Evolutionary conservation across 495 filamentous ascomycete genomes (phyloP).

Genomic region (Penicillium tannophilum): DNA sequence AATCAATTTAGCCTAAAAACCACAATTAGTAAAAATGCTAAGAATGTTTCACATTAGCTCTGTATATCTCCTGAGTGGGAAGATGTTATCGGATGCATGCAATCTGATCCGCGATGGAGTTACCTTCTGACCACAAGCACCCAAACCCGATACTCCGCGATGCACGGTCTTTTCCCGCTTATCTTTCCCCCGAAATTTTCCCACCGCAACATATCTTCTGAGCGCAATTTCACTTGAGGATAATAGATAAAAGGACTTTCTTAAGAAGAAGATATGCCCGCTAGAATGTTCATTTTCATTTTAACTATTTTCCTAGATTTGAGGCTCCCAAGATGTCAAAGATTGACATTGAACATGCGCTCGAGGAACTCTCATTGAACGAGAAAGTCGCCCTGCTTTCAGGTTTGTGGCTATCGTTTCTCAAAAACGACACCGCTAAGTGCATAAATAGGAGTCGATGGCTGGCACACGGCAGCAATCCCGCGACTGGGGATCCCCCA

Average conservation of each 20-base stretch:
- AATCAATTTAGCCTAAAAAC: too few relatives aligned
- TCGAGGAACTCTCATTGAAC: slow-evolving; percentile 9
- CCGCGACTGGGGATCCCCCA: slow-evolving; percentile 64
- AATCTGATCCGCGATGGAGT: neutral
- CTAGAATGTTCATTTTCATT: neutral
- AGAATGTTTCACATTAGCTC: too few relatives aligned
- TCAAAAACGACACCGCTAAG: neutral
- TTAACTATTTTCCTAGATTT: neutral
- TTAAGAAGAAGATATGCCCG: neutral
- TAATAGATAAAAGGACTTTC: too few relatives aligned
- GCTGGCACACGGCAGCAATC: slow-evolving; percentile 71
- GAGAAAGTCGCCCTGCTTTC: slow-evolving; percentile 13
- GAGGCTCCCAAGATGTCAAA: neutral
- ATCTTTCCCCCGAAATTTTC: too few relatives aligned
- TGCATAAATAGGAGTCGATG: slow-evolving; percentile 56
- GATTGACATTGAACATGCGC: slow-evolving; percentile 10
- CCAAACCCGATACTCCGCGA: neutral
- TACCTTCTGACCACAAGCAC: neutral
- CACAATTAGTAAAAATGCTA: too few relatives aligned
- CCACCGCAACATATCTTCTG: too few relatives aligned
- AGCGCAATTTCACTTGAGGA: too few relatives aligned
- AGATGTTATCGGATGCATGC: neutral
- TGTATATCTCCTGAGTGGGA: neutral
- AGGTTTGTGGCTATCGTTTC: slow-evolving; percentile 1
- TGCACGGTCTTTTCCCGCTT: neutral